phyloP scores from a whole-genome alignment of 208 protist species.

The Acanthamoeba triangularis region DNA sequence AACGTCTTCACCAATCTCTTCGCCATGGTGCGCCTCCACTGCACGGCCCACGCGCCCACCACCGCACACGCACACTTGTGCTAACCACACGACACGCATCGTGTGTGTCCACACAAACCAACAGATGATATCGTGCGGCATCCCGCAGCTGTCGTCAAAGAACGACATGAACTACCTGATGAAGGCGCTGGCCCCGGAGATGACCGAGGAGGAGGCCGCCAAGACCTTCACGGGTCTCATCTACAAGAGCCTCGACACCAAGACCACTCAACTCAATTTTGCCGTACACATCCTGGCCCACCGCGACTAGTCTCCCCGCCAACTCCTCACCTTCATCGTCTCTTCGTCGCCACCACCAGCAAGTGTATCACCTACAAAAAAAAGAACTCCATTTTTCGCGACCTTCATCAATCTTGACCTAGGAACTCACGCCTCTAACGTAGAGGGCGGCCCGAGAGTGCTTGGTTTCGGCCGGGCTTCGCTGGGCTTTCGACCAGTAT shows the following conservation, averaged over 20 bases:
- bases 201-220: slow-evolving; percentile 82
- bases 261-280: slow-evolving; percentile 90
- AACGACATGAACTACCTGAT: slow-evolving; percentile 84
- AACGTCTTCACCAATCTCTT: slow-evolving; percentile 93
- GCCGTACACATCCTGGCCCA: slow-evolving; percentile 91
- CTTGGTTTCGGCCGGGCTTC: not conserved
- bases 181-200: slow-evolving; percentile 75
- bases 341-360: too few species aligned
- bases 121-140: slow-evolving; percentile 88
- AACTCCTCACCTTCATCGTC: not conserved
- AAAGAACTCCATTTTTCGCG: not conserved
- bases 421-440: too few species aligned
- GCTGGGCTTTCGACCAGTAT: not conserved
- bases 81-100: not conserved
- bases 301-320: slow-evolving; percentile 3
- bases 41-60: too few species aligned
- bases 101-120: not conserved
- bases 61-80: not conserved
- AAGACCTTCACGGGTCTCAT: slow-evolving; percentile 86
- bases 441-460: too few species aligned
- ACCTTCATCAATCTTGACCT: too few species aligned
- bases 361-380: not conserved
- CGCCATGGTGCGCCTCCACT: slow-evolving; percentile 80
- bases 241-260: slow-evolving; percentile 84
- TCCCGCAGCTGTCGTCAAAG: slow-evolving; percentile 82